Base-by-base conservation (phyloP, 176 grass and related monocot genomes). In the Oryza glumipatula region DNA sequence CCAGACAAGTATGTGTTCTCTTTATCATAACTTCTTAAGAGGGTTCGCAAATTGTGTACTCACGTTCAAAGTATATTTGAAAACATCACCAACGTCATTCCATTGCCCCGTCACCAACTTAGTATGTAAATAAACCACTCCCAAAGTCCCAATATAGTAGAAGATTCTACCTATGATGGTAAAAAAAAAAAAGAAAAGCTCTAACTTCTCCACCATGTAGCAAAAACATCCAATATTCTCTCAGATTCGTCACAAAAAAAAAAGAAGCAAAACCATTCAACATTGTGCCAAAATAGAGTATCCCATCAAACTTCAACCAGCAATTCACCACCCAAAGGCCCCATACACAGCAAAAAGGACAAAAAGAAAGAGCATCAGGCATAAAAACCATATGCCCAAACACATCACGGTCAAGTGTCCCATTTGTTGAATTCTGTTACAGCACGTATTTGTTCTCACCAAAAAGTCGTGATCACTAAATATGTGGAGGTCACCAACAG, bases 361-460 rank as follows among this genome's bases (percentile, higher is more conserved):
- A 7, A 63, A 41, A 41, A 3, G 30, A 63, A 22, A 23, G 19
- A 17, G 52, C 17, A 21, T 21, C 17, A 54, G 19, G 21, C 23
- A 23, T 68, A 12, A 12, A 51, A 38, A 54, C 11, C 16, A 69
- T 23, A 70, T 5, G 21, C 16, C 32, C 3, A 54, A 73, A 15
- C 35, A 61, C n/a, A 56, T 67, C 61, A 5, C 33, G 7, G 54
- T 52, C 68, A 74, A 68, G 19, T 51, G 54, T 39, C 15, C 86
- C 61, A 30, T 21, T 67, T 44, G 69, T 43, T 78, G 30, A 39
- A 9, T n/a, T 43, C 15, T 33, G 72, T 32, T 72, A 66, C 43
- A 52, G 72, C 30, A 77, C 39, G 67, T 12, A 87, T 76, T 38
- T 76, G 46, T 38, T 76, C 80, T 35, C 70, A 81, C 58, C 72